Evolutionary conservation across 306 rosid genomes (phyloP).

Genomic region (Quercus bicolor): DNA sequence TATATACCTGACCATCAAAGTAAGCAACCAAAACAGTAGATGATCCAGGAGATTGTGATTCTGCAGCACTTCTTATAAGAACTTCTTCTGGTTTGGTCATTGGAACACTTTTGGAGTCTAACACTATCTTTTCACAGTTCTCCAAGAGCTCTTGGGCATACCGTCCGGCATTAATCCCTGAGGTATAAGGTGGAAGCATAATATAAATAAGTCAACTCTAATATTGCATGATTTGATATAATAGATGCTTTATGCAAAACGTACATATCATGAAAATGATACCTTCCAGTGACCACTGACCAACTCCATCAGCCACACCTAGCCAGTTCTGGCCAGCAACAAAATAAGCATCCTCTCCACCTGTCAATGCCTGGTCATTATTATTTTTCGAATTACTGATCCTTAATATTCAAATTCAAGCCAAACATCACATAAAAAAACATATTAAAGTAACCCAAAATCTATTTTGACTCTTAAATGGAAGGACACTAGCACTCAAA

Average conservation of each 20-base stretch:
- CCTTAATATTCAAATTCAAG: conserved; percentile 17
- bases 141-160: conserved; percentile 61
- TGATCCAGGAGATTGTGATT: conserved; percentile 55
- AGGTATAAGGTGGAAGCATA: background rate
- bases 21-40: conserved; percentile 51
- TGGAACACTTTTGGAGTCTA: conserved; percentile 32
- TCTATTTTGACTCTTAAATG: background rate
- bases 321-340: conserved; percentile 60
- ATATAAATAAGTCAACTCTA: background rate
- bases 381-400: conserved; percentile 42
- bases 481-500: background rate
- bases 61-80: conserved; percentile 44
- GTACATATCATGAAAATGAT: conserved; percentile 15
- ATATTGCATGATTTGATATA: conserved; percentile 6
- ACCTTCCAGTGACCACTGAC: conserved; percentile 82
- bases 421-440: background rate
- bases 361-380: conserved; percentile 67
- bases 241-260: conserved; percentile 11
- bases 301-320: conserved; percentile 80
- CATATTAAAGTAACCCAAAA: background rate
- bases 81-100: conserved; percentile 48
- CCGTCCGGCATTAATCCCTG: conserved; percentile 48
- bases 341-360: conserved; percentile 67
- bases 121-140: conserved; percentile 48
- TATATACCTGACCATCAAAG: conserved; percentile 76